These are phyloP conservation scores for Tolypocladium album DNA, from an alignment of 2,329 filamentous ascomycete species.

Conservation along the genomic window DNA sequence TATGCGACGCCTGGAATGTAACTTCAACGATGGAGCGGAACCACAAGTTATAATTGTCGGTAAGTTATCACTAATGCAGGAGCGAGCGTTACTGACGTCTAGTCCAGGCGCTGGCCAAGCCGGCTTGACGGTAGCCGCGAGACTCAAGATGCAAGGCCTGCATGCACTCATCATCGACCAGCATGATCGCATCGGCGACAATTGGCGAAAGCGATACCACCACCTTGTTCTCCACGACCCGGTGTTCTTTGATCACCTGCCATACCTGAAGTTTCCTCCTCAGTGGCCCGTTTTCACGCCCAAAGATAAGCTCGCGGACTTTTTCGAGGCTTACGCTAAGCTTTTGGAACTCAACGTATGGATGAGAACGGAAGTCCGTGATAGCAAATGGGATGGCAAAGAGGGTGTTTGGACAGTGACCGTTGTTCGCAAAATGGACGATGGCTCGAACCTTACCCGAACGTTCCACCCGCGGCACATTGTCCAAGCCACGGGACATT, in stretches of 20 bases:
- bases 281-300: constrained; percentile 62
- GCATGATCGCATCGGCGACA: constrained; percentile 49
- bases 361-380: constrained; percentile 39
- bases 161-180: constrained; percentile 47
- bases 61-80: constrained; percentile 12
- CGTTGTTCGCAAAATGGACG: constrained; percentile 36
- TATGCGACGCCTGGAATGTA: constrained; percentile 32
- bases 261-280: constrained; percentile 52
- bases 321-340: constrained; percentile 54
- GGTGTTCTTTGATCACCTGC: constrained; percentile 50
- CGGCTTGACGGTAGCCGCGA: constrained; percentile 45
- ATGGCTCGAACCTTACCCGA: constrained; percentile 37
- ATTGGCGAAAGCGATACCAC: constrained; percentile 52
- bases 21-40: constrained; percentile 34
- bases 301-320: constrained; percentile 61
- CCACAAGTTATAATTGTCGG: constrained; percentile 53
- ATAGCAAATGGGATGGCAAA: constrained; percentile 37
- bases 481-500: constrained; percentile 58
- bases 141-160: constrained; percentile 48
- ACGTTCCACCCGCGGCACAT: constrained; percentile 52
- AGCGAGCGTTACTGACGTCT: neutral
- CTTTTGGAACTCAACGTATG: constrained; percentile 60
- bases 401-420: constrained; percentile 43
- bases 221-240: constrained; percentile 60
- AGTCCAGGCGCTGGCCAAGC: constrained; percentile 45